Base-by-base conservation (phyloP, 2,329 filamentous ascomycete species). In the Aspergillus clavatus region DNA sequence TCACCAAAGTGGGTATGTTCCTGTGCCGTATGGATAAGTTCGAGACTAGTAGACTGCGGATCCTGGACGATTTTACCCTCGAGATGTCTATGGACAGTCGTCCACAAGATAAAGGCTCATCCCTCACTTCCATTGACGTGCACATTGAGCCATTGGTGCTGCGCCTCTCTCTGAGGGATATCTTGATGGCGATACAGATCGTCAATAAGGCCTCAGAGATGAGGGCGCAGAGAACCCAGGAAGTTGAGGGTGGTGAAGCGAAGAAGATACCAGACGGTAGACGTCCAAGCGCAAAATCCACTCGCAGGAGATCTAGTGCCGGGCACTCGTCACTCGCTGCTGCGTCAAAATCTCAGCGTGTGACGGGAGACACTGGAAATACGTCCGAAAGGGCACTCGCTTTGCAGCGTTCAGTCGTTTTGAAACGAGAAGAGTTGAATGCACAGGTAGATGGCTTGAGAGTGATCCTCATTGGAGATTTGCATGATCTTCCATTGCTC, bases 1-100 rank as follows among this genome's bases (percentile, higher is more conserved):
- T 98, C 2, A 90, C 89, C 6, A 84, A 97, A 61, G 81, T 97
- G 42, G 93, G 93, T 56, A 98, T 99, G 93, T 99, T 96, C 66
- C 70, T 98, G 24, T 98, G 94, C 63, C 86, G 93, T 10, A 98
- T 99, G 93, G 94, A 99, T 67, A 87, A 84, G 52, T 97, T 97
- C 56, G 91, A 98, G 56, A 89, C 87, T 3, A 90, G 85, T 31
- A 82, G 89, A 28, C 77, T 98, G 38, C 83, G 93, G 14, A 95
- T 99, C 50, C 80, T 99, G 24, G 94, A 99, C 62, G 90, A 98
- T 67, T 98, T 98, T 65, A 95, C 89, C 2, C 75, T 97, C 7
- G 87, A 93, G 52, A 77, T 95, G 57, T 93, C 88, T 2, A 82
- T 98, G 74, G 91, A 98, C 59, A 83, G 81, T 54, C 74, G 79